Conservation (phyloP, 768 basidiomycete species). For the Phlebiopsis gigantea region DNA sequence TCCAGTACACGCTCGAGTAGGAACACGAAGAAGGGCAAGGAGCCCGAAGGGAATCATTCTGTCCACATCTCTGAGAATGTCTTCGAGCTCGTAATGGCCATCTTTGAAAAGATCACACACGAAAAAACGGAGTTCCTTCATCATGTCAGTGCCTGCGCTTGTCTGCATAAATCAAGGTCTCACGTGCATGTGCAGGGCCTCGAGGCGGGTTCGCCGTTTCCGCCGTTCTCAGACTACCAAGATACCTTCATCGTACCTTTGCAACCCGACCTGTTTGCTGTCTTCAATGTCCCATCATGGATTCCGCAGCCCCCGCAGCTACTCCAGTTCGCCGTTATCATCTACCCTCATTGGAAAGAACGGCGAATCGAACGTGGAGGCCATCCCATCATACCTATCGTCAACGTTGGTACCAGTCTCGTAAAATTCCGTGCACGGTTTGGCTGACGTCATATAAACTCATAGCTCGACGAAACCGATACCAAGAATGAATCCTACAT, state of each 20-base stretch:
- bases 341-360: constrained; percentile 91
- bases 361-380: constrained; percentile 78
- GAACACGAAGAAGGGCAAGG: constrained; percentile 83
- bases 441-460: background rate
- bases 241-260: constrained; percentile 59
- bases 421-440: background rate
- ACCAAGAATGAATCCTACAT: constrained; percentile 90
- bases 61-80: constrained; percentile 82
- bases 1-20: constrained; percentile 56
- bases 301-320: constrained; percentile 57
- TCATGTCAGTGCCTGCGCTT: constrained; percentile 51
- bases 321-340: constrained; percentile 59
- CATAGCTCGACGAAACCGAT: constrained; percentile 84
- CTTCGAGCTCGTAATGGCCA: constrained; percentile 92
- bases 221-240: constrained; percentile 69
- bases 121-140: constrained; percentile 88
- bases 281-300: constrained; percentile 62
- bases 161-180: background rate
- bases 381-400: constrained; percentile 75
- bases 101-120: constrained; percentile 89
- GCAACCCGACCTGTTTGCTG: constrained; percentile 59
- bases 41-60: constrained; percentile 61
- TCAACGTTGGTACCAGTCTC: constrained; percentile 60
- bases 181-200: constrained; percentile 37
- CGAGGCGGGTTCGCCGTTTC: constrained; percentile 64